Evolutionary conservation across 495 filamentous ascomycete species (phyloP).

Genomic region (Aspergillus kassunensis): DNA sequence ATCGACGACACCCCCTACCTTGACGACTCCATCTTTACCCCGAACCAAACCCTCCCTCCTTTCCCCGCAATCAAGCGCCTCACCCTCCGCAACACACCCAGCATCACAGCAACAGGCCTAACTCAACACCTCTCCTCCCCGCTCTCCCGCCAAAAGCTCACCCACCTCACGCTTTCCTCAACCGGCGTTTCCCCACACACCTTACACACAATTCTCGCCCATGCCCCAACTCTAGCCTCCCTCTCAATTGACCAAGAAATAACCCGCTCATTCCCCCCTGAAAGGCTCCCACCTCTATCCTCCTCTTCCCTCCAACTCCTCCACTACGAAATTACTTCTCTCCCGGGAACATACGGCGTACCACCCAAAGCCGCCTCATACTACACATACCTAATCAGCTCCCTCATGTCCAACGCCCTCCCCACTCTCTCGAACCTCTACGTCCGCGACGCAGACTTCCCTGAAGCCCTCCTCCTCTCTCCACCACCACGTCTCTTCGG

Average conservation of each 20-base stretch:
- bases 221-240: constrained; percentile 56
- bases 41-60: constrained; percentile 53
- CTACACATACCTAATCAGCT: constrained; percentile 81
- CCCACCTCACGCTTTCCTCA: constrained; percentile 57
- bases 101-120: constrained; percentile 67
- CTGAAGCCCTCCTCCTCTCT: constrained; percentile 66
- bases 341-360: constrained; percentile 49
- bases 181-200: constrained; percentile 63
- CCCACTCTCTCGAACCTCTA: constrained; percentile 72
- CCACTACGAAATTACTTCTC: constrained; percentile 74
- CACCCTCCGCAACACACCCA: constrained; percentile 60
- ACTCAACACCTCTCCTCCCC: constrained; percentile 54
- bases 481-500: constrained; percentile 48
- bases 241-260: constrained; percentile 67
- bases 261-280: constrained; percentile 58
- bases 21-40: constrained; percentile 69
- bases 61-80: constrained; percentile 70
- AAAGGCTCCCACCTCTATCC: constrained; percentile 56
- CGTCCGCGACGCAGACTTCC: constrained; percentile 77
- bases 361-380: constrained; percentile 63
- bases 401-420: constrained; percentile 69
- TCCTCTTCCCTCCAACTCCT: constrained; percentile 65
- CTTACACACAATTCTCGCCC: constrained; percentile 60
- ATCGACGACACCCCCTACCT: constrained; percentile 63
- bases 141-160: constrained; percentile 48